Evolutionary conservation across 78 protist species (phyloP).

Genomic region (Dictyostelium firmibasis): DNA sequence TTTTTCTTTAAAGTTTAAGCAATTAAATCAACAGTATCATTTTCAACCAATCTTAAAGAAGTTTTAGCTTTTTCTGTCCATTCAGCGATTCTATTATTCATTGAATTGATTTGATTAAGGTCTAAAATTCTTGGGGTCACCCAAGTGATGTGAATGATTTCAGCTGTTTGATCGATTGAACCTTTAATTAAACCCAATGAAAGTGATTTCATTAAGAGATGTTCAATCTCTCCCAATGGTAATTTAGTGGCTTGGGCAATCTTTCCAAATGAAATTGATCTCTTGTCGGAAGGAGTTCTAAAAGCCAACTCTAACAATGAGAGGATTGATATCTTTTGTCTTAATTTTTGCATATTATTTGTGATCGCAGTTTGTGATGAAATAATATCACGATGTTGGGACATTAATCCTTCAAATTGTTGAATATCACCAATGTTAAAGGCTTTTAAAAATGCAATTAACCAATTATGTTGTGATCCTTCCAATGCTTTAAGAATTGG

Average conservation of each 20-base stretch:
- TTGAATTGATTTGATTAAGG: conserved; percentile 68
- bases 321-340: conserved; percentile 86
- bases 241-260: conserved; percentile 73
- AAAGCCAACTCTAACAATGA: conserved; percentile 85
- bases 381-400: conserved; percentile 21
- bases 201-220: conserved; percentile 83
- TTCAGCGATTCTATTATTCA: conserved; percentile 56
- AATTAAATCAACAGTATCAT: conserved; percentile 60
- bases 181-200: conserved; percentile 85
- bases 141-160: conserved; percentile 79
- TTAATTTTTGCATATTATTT: conserved; percentile 53
- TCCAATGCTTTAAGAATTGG: conserved; percentile 84
- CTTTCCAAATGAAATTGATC: conserved; percentile 72
- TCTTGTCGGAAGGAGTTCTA: conserved; percentile 80
- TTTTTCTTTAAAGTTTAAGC: conserved; percentile 8
- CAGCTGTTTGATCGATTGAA: conserved; percentile 83
- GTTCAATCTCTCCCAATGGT: conserved; percentile 77
- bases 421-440: conserved; percentile 88
- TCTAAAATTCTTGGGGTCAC: conserved; percentile 88
- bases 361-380: conserved; percentile 68
- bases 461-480: conserved; percentile 78
- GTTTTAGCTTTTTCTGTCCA: conserved; percentile 59
- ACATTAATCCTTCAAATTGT: conserved; percentile 49
- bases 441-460: conserved; percentile 74
- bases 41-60: conserved; percentile 33